Conservation (phyloP, 1,284 basidiomycete genomes). For the Hypsizygus ulmarius region DNA sequence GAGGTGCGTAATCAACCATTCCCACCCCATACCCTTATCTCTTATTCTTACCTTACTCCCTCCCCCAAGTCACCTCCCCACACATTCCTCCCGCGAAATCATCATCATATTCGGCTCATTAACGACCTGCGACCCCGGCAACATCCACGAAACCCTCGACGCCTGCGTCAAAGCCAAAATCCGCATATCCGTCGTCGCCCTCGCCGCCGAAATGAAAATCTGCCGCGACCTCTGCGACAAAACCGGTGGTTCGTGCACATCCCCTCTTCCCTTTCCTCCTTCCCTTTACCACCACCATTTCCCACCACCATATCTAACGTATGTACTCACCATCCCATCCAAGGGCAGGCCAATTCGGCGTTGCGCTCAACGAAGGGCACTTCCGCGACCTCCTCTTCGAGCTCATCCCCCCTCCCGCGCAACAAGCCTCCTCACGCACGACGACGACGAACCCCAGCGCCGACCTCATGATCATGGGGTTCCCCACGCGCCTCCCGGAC, state of each 20-base stretch:
- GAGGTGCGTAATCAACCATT: conserved; percentile 55
- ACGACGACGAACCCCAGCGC: conserved; percentile 60
- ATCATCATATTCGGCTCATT: conserved; percentile 92
- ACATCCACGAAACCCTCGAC: conserved; percentile 90
- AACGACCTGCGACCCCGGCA: conserved; percentile 95
- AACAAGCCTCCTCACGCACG: conserved; percentile 55
- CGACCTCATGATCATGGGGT: conserved; percentile 99
- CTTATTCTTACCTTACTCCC: conserved; percentile 2
- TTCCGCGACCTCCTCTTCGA: conserved; percentile 95
- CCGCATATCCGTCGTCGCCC: conserved; percentile 88
- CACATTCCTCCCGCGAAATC: conserved; percentile 94
- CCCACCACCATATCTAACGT: too few species aligned
- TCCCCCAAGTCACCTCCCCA: conserved; percentile 83
- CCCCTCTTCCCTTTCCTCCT: conserved; percentile 3
- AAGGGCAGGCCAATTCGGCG: conserved; percentile 82
- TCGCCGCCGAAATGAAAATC: conserved; percentile 97
- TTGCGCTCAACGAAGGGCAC: conserved; percentile 96
- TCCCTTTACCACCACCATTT: neutral
- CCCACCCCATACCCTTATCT: conserved; percentile 5
- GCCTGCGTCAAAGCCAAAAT: conserved; percentile 81
- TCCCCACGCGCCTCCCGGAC: conserved; percentile 88
- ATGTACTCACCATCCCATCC: conserved; percentile 11
- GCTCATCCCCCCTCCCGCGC: conserved; percentile 91
- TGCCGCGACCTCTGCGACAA: conserved; percentile 88
- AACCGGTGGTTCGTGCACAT: conserved; percentile 70